Base-by-base conservation (phyloP, 1,284 basidiomycete species). In the Pholiota adiposa region DNA sequence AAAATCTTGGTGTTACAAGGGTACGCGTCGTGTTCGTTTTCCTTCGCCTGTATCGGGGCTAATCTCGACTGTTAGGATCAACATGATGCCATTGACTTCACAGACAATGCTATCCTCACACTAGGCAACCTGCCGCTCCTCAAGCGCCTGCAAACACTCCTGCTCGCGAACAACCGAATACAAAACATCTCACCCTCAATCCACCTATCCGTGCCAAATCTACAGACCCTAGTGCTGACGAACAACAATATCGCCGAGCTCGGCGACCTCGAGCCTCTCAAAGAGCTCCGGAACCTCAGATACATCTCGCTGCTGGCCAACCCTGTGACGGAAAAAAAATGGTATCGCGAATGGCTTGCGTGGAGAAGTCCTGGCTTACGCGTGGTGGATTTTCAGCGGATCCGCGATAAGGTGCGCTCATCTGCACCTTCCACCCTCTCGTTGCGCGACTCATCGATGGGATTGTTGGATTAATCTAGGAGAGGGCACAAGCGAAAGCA, bases 1-100 rank as follows among this genome's bases (percentile, higher is more conserved):
- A 99, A 88, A 99, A 99, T 83, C 84, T 99, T 68, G 97, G 96
- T 81, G 95, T 98, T 71, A 97, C 93, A 76, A 94, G 84, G 86
- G 96, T 86, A 78, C 74, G 80, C 81, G 70, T 58, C 60, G 66
- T 50, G 9, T 51, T 54, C 51, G 56, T 16, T n/a, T 41, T 44
- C 41, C 51, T n/a, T 59, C 49, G 11, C 38, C 53, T 44, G 21
- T 49, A 46, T 58, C 27, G 68, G 69, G 56, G 55, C 61, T 60
- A 57, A 66, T 56, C 41, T 14, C 48, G 46, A 51, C 29, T 57
- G 60, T 44, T 56, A 94, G 89, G 92, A 98, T 80, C 94, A 90
- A 79, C 93, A 91, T 75, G 97, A 94, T 84, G 85, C 90, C 63
- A 93, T 99, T 73, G 97, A 99, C 82, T 83, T 97, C 59, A 97